These are phyloP conservation scores for Boletus rufocinnamomeus DNA, from an alignment of 768 basidiomycete species.

Conservation along the genomic window DNA sequence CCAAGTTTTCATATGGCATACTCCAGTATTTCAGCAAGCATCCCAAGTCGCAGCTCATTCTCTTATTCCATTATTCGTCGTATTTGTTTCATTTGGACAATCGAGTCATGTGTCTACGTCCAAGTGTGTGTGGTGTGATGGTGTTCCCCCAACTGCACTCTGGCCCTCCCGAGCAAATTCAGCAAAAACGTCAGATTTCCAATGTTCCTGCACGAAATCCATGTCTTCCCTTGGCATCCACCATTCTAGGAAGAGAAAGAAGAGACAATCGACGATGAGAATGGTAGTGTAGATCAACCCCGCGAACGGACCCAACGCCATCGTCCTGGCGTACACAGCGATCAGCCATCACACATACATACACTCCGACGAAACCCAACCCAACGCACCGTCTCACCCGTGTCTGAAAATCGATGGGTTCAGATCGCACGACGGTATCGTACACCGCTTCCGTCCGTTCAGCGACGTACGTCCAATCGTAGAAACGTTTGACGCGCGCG, in stretches of 20 bases:
- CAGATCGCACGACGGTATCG: slow-evolving; percentile 57
- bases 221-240: slow-evolving; percentile 76
- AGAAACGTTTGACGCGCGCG: slow-evolving; percentile 76
- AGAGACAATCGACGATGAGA: slow-evolving; percentile 84
- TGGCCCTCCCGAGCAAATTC: slow-evolving; percentile 15
- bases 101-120: slow-evolving; percentile 2
- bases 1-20: slow-evolving; percentile 5
- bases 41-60: slow-evolving; percentile 5
- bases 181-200: slow-evolving; percentile 45
- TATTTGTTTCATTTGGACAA: slow-evolving; percentile 19
- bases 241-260: slow-evolving; percentile 84
- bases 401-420: slow-evolving; percentile 71
- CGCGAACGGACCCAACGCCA: slow-evolving; percentile 74
- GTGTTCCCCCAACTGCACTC: not conserved
- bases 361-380: not conserved
- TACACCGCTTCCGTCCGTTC: slow-evolving; percentile 86
- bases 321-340: slow-evolving; percentile 51
- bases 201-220: slow-evolving; percentile 69
- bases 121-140: no score
- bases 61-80: slow-evolving; percentile 23
- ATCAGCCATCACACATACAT: not conserved
- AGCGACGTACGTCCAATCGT: slow-evolving; percentile 83
- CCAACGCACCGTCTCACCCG: slow-evolving; percentile 67
- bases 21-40: slow-evolving; percentile 4
- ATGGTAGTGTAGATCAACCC: slow-evolving; percentile 91